Evolutionary conservation across 148 eudicot genomes (phyloP).

Genomic region (Camellia lanceoleosa): DNA sequence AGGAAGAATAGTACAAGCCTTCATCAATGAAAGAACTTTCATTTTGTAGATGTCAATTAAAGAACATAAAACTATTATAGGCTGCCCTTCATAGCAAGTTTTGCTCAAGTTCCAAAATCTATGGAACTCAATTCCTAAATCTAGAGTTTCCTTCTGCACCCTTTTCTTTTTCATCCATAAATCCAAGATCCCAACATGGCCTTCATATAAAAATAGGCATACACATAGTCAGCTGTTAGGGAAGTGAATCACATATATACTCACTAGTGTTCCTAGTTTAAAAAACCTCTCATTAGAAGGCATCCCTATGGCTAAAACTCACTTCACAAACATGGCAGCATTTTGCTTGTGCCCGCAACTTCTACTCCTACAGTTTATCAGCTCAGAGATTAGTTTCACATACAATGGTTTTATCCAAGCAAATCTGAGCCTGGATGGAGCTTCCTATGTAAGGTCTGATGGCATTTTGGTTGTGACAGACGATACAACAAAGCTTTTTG

Average conservation of each 20-base stretch:
- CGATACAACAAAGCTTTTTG: too few species aligned
- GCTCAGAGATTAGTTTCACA: slow-evolving; percentile 12
- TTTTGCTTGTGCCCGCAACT: slow-evolving; percentile 3
- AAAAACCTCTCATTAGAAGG: background rate
- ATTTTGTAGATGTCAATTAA: background rate
- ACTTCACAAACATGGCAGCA: background rate
- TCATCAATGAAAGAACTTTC: background rate
- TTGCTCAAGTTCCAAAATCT: slow-evolving; percentile 8
- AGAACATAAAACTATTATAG: background rate
- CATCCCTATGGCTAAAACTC: slow-evolving; percentile 6
- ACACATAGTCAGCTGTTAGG: background rate
- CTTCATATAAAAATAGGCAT: background rate
- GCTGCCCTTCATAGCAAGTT: background rate
- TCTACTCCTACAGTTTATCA: slow-evolving; percentile 1
- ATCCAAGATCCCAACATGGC: too few species aligned
- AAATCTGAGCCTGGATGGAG: slow-evolving; percentile 23
- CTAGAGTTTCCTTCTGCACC: background rate
- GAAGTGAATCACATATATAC: too few species aligned
- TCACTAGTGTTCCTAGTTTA: background rate
- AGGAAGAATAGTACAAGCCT: background rate
- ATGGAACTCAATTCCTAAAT: background rate
- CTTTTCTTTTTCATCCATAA: too few species aligned
- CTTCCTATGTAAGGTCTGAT: slow-evolving; percentile 7
- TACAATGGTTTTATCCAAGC: slow-evolving; percentile 16
- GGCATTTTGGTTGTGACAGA: slow-evolving; percentile 5